These are phyloP conservation scores for Scytalidium sp. DNA, from an alignment of 2,329 filamentous ascomycete species.

Conservation along the genomic window DNA sequence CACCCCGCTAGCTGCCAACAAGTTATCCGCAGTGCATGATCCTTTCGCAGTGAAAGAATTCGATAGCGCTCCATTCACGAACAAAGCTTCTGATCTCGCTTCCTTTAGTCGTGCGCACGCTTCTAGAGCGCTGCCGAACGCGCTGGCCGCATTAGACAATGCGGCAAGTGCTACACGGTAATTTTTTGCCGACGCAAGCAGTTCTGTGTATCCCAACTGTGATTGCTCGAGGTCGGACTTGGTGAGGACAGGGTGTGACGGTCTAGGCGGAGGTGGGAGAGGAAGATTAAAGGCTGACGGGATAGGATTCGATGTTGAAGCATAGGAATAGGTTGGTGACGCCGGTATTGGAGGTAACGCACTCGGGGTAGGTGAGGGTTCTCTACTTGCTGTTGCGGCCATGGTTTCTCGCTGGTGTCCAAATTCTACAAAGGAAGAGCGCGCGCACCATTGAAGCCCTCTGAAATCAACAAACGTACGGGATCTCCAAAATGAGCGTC, in stretches of 20 bases:
- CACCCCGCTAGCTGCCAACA: slow-evolving; percentile 60
- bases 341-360: slow-evolving; percentile 57
- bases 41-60: slow-evolving; percentile 45
- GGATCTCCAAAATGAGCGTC: neutral
- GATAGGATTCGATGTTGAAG: slow-evolving; percentile 58
- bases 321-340: slow-evolving; percentile 63
- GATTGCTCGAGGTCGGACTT: slow-evolving; percentile 62
- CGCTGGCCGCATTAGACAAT: slow-evolving; percentile 58
- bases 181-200: slow-evolving; percentile 58
- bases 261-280: slow-evolving; percentile 55
- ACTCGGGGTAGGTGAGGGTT: slow-evolving; percentile 50
- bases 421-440: neutral
- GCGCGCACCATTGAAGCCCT: neutral
- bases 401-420: slow-evolving; percentile 12
- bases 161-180: slow-evolving; percentile 61
- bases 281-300: slow-evolving; percentile 55
- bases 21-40: slow-evolving; percentile 59
- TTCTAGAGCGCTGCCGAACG: slow-evolving; percentile 64
- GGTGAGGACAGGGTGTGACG: slow-evolving; percentile 57
- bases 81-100: slow-evolving; percentile 56
- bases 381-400: slow-evolving; percentile 15
- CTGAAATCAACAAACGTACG: neutral
- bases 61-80: slow-evolving; percentile 15
- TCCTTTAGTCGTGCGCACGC: slow-evolving; percentile 67
- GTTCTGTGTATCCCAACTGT: slow-evolving; percentile 59